phyloP scores from a whole-genome alignment of 352 stramenopile species.

The Globisporangium cystogenes region DNA sequence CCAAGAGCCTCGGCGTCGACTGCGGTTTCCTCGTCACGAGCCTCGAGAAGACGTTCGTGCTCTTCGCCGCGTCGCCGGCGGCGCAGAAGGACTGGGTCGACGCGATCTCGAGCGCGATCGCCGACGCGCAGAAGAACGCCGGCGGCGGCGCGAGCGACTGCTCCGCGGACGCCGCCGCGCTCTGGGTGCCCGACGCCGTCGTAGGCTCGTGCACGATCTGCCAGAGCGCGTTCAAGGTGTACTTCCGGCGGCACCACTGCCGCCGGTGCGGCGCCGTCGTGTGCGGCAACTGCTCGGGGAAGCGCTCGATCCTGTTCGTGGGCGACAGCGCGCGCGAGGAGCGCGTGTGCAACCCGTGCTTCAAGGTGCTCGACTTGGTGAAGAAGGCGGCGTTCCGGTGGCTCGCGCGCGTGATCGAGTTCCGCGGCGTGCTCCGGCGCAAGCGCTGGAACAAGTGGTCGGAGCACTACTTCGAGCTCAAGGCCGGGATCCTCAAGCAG shows the following conservation, averaged over 20 bases:
- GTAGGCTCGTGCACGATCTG: constrained; percentile 65
- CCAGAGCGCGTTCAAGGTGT: constrained; percentile 56
- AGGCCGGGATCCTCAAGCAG: constrained; percentile 68
- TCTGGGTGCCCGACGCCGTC: constrained; percentile 77
- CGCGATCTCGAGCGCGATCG: constrained; percentile 45
- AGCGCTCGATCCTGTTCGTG: constrained; percentile 64
- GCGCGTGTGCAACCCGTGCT: constrained; percentile 70
- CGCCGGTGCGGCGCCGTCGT: constrained; percentile 72
- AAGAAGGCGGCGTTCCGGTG: constrained; percentile 61
- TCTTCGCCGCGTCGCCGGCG: constrained; percentile 52
- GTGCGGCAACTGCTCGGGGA: constrained; percentile 68
- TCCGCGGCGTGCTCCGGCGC: constrained; percentile 60
- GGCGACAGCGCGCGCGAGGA: constrained; percentile 56
- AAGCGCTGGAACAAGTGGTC: constrained; percentile 75
- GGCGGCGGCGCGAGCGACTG: constrained; percentile 22
- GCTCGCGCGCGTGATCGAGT: constrained; percentile 66
- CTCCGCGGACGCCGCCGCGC: constrained; percentile 51
- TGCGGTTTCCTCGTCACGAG: constrained; percentile 76
- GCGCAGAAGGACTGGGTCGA: constrained; percentile 53
- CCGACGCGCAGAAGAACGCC: constrained; percentile 33
- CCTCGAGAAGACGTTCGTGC: constrained; percentile 76
- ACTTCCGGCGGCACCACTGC: constrained; percentile 79
- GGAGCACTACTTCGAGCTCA: constrained; percentile 80
- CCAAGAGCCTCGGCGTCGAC: constrained; percentile 34
- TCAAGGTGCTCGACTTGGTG: constrained; percentile 57